These are phyloP conservation scores for Chrysanthemum seticuspe DNA, from an alignment of 129 eudicot genomes.

Conservation along the genomic window DNA sequence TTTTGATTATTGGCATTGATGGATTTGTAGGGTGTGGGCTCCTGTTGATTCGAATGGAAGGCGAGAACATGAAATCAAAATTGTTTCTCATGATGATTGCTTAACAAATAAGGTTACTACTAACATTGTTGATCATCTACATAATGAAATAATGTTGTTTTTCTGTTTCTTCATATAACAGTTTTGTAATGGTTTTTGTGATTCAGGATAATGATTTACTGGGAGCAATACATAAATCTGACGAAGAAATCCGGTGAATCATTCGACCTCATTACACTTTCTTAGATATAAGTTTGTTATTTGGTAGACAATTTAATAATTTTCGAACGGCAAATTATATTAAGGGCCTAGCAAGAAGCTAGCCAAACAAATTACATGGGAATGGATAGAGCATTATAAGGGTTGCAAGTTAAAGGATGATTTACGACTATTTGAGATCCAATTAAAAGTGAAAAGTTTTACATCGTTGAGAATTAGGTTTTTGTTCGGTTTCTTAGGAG, in stretches of 20 bases:
- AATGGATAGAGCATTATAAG: no score
- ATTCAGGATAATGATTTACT: constrained; percentile 43
- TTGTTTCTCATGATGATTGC: constrained; percentile 43
- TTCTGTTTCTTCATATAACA: background rate
- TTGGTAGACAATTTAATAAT: no score
- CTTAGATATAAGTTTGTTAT: background rate
- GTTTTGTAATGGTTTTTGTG: constrained; percentile 16
- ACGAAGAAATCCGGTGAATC: constrained; percentile 65
- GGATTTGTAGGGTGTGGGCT: constrained; percentile 45
- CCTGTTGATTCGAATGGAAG: constrained; percentile 44
- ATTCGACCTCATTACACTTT: background rate
- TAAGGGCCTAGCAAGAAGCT: no score
- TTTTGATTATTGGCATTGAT: background rate
- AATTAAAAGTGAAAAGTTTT: no score
- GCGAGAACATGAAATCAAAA: constrained; percentile 36
- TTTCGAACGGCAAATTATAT: no score
- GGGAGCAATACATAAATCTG: constrained; percentile 51
- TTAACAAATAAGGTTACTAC: constrained; percentile 42
- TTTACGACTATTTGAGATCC: no score
- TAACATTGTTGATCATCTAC: background rate
- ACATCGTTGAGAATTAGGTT: no score
- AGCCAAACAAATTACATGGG: no score
- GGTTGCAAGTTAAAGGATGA: no score
- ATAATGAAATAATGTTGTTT: background rate
- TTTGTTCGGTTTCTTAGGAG: no score